Percentiles rank a stretch among this genome's conserved stretches.
These are phyloP conservation scores for Bipolaris bicolor DNA, from an alignment of 2,329 filamentous ascomycete species.

Conservation along the genomic window DNA sequence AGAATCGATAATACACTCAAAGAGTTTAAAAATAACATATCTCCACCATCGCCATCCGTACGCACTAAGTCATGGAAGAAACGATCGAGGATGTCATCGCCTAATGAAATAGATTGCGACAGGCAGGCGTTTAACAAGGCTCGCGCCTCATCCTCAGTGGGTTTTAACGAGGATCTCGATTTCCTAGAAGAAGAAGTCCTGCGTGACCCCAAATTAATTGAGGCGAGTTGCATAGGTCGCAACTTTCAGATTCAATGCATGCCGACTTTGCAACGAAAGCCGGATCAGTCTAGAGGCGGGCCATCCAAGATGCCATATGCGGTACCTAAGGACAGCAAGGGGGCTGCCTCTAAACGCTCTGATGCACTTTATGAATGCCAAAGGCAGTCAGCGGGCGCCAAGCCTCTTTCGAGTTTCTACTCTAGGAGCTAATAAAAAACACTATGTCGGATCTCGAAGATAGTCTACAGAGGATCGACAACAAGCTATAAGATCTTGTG, in stretches of 20 bases:
- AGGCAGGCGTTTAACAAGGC: background rate
- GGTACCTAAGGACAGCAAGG: background rate
- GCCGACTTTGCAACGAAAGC: background rate
- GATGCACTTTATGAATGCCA: too few relatives aligned
- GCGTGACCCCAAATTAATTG: background rate
- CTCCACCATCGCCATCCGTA: background rate
- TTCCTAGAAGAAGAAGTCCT: background rate
- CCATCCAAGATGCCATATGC: background rate
- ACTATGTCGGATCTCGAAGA: too few relatives aligned
- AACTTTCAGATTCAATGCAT: background rate
- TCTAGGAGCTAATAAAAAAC: too few relatives aligned
- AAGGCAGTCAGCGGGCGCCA: too few relatives aligned
- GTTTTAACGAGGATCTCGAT: background rate
- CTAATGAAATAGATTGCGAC: background rate
- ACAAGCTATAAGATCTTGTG: too few relatives aligned
- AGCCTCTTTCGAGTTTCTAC: too few relatives aligned
- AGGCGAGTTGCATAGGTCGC: background rate
- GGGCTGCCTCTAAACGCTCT: too few relatives aligned
- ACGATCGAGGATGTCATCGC: background rate
- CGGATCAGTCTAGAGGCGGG: background rate
- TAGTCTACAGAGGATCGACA: too few relatives aligned
- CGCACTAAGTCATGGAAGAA: background rate
- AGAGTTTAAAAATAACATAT: background rate
- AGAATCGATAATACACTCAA: background rate
- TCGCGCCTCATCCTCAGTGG: background rate